Conservation (phyloP, 75 land plant genomes). For the Pseudotsuga menziesii region DNA sequence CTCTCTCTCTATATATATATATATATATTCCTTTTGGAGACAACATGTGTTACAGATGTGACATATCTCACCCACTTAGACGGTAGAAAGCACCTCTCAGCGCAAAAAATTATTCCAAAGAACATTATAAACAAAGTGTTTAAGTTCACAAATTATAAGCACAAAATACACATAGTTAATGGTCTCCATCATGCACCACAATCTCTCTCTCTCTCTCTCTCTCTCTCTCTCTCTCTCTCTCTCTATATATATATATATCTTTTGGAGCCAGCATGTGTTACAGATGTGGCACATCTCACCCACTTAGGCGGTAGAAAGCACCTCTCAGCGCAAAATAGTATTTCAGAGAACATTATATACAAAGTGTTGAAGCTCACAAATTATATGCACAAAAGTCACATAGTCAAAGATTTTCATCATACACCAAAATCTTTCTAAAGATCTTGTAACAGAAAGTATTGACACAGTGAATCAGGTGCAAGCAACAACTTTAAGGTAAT, state of each 20-base stretch:
- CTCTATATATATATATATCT: too few species aligned
- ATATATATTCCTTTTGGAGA: too few species aligned
- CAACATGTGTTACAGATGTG: too few species aligned
- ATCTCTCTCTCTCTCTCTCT: neutral
- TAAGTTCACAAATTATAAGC: neutral
- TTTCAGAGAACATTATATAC: neutral
- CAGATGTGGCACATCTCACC: too few species aligned
- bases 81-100: too few species aligned
- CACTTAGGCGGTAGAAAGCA: too few species aligned
- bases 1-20: too few species aligned
- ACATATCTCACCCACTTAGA: too few species aligned
- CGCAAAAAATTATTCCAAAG: neutral
- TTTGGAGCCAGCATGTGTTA: too few species aligned
- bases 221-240: too few species aligned
- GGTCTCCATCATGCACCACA: neutral
- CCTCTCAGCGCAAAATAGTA: too few species aligned
- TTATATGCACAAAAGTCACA: too few species aligned
- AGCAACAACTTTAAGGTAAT: neutral
- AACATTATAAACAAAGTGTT: neutral
- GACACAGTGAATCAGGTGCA: neutral
- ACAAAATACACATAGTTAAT: neutral
- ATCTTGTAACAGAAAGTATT: neutral
- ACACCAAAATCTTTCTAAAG: neutral
- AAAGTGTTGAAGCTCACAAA: neutral
- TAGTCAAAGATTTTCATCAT: neutral